Base-by-base conservation (phyloP, 108 stramenopile species). In the Nitzschia palea region DNA sequence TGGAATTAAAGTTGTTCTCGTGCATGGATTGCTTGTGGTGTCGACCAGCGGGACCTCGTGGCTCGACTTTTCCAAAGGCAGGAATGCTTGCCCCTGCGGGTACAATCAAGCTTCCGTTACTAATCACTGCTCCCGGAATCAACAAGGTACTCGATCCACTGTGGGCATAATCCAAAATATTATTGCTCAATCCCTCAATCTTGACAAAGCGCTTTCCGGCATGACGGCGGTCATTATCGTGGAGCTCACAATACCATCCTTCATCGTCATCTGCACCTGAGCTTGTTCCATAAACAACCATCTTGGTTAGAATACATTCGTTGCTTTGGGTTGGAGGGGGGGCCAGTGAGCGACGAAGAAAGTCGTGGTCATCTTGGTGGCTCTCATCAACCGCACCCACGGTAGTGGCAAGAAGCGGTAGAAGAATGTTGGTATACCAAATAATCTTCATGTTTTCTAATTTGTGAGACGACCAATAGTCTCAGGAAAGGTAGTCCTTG, bases 81-180 rank as follows among this genome's bases (percentile, higher is more conserved):
- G 37, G 6, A n/a, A n/a, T n/a, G 10, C 10, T 10, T 10, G 37
- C 37, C 10, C 37, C 37, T 12, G 32, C 51, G 20, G 65, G 51
- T 29, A 53, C 30, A 28, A n/a, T 47, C 31, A 53, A 33, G 34
- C 23, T 31, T 0, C 65, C 65, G 33, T 65, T 47, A 33, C 31
- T 53, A 30, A 65, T 65, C 1, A 33, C 50, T 5, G 65, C 65
- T 22, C 50, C 48, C 33, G 50, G 50, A 9, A 31, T 35, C 4
- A 53, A 2, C 17, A 65, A 3, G 14, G 65, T 65, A 20, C 50
- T 52, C 2, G 53, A 36, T 10, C 55, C 66, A 44, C 55, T 55
- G 29, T 22, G 9, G 5, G 42, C 52, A 53, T 48, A 20, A 8
- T 48, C n/a, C 5, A n/a, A 18, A 4, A 5, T 20, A 6, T 6